Evolutionary conservation across 306 rosid genomes (phyloP), one percentile per base, ranked within the genome.

Genomic region (Malus sieversii): DNA sequence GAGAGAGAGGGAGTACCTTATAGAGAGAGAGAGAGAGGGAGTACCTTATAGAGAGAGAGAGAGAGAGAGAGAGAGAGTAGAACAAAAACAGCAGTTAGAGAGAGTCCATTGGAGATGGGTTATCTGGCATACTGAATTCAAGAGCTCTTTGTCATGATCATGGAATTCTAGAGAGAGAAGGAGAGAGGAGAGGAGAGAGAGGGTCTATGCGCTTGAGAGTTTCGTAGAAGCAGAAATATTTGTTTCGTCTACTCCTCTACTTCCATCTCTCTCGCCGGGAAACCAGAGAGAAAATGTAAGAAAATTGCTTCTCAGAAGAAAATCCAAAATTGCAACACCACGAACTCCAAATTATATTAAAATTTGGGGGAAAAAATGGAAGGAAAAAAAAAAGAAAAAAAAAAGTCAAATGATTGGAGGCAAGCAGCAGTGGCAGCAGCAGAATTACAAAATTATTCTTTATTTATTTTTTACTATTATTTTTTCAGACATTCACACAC

Each of bases 201-300:
- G 44, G 3, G 38, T 63, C 38, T 9, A 4, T 30, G 46, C 14
- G 38, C 3, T 15, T 42, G 80, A 76, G 89, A 78, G 89, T 93
- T 89, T 78, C 96, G 98, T 93, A 87, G 93, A 93, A 88, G 97
- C 88, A 80, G 97, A 93, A 96, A 86, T 85, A 84, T 84, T 71
- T 73, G 58, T 89, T 93, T 81, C 96, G 88, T 91, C 71, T 82
- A 91, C 96, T 89, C 96, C 81, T 93, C 93, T 79, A 88, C 92
- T 89, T 91, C 97, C 96, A 85, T 73, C 82, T 69, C 84, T 69
- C 65, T 77, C 97, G 92, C 98, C 96, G 90, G 83, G 75, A 93
- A 93, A 89, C 83, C 82, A 84, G 90, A 85, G 66, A 66, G 75
- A 68, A 60, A 74, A 82, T 48, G 68, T 63, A 74, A 61, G 61